Evolutionary conservation across 495 filamentous ascomycete genomes (phyloP).

Genomic region (Aspergillus diversus): DNA sequence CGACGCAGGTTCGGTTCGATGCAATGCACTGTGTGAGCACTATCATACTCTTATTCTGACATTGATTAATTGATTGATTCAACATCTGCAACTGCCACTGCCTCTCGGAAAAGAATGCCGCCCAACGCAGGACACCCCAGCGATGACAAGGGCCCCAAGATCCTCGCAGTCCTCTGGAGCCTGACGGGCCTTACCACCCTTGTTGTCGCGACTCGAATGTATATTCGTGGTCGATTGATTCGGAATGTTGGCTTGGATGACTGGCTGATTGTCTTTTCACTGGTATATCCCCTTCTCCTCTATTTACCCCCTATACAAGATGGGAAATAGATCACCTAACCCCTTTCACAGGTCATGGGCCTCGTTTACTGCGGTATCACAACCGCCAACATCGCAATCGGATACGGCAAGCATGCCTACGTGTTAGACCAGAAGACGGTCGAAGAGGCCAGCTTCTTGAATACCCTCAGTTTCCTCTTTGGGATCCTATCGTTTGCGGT

Average conservation of each 20-base stretch:
- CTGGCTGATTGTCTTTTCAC: constrained; percentile 48
- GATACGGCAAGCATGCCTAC: constrained; percentile 34
- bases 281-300: constrained; percentile 29
- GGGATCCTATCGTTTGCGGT: constrained; percentile 35
- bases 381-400: constrained; percentile 29
- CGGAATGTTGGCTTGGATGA: constrained; percentile 55
- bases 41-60: not conserved
- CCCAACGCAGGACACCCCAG: not conserved
- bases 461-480: constrained; percentile 30
- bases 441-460: constrained; percentile 29
- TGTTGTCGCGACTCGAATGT: constrained; percentile 45
- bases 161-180: constrained; percentile 47
- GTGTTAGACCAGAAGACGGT: constrained; percentile 15
- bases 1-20: too few species aligned
- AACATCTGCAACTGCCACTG: not conserved
- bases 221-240: constrained; percentile 47
- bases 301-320: not conserved
- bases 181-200: constrained; percentile 39
- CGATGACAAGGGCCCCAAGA: constrained; percentile 41
- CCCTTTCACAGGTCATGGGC: constrained; percentile 24
- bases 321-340: too few species aligned
- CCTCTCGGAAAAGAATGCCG: constrained; percentile 13
- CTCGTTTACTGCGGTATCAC: constrained; percentile 25
- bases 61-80: not conserved
- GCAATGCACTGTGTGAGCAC: too few species aligned